Percentiles rank a stretch among this genome's conserved stretches.
Conservation (phyloP, 768 basidiomycete species). For the Kwoniella dejecticola region DNA sequence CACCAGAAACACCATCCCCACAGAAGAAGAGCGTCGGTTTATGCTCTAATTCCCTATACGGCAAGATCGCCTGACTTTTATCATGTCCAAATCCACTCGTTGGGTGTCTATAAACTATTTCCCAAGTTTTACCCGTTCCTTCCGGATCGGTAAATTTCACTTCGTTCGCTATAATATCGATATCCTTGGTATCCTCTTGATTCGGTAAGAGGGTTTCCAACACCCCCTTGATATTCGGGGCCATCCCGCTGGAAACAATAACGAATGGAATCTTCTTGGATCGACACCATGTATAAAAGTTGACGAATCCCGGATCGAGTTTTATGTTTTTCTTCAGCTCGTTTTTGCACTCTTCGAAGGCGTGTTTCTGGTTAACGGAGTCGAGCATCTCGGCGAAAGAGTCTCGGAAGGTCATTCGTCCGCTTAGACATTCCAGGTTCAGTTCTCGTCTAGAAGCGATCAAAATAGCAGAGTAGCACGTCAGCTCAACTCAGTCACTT, state of each 20-base stretch:
- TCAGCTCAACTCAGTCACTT: no score
- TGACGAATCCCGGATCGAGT: constrained; percentile 84
- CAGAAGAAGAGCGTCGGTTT: constrained; percentile 92
- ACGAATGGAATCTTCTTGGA: constrained; percentile 78
- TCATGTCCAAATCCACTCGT: constrained; percentile 91
- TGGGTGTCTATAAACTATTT: constrained; percentile 84
- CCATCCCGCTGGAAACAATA: constrained; percentile 95
- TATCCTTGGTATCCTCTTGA: constrained; percentile 64
- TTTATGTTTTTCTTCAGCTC: constrained; percentile 74
- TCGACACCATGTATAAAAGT: constrained; percentile 84
- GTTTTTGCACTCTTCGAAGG: constrained; percentile 82
- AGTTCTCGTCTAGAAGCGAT: constrained; percentile 66
- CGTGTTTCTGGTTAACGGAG: constrained; percentile 71
- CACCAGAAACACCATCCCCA: constrained; percentile 94
- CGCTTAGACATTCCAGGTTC: constrained; percentile 72
- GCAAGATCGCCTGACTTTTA: constrained; percentile 91
- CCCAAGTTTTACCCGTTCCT: constrained; percentile 63
- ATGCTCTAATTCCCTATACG: constrained; percentile 69
- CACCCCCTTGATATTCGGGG: constrained; percentile 86
- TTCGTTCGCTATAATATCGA: constrained; percentile 93
- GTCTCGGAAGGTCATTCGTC: constrained; percentile 75
- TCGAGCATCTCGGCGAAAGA: constrained; percentile 82
- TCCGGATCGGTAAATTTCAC: constrained; percentile 68
- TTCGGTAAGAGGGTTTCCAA: constrained; percentile 74
- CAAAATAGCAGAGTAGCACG: no score